These are phyloP conservation scores for Dionaea muscipula DNA, from an alignment of 179 eudicot species.

Conservation along the genomic window DNA sequence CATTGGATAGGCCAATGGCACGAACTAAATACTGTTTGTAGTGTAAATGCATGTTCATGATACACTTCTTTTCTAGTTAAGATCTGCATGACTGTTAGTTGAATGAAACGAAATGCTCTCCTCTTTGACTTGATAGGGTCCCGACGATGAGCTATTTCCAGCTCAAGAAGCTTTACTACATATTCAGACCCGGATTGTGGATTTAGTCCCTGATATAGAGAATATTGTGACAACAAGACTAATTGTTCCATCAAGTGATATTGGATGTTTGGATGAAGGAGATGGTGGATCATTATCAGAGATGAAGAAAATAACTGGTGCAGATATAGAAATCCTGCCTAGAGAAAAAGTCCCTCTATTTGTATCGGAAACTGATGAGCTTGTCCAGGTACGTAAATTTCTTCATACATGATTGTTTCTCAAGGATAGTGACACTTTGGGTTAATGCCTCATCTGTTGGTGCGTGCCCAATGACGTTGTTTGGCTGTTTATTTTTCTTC, in stretches of 20 bases:
- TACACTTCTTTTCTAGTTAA: background rate
- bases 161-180: constrained; percentile 98
- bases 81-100: background rate
- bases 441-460: no score
- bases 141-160: constrained; percentile 93
- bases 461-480: no score
- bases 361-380: constrained; percentile 44
- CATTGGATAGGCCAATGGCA: no score
- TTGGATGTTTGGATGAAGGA: constrained; percentile 52
- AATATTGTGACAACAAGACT: constrained; percentile 74
- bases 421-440: no score
- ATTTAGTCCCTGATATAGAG: constrained; percentile 71
- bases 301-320: constrained; percentile 61
- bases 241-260: constrained; percentile 57
- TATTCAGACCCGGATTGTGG: constrained; percentile 83
- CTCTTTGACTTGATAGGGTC: constrained; percentile 47
- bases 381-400: constrained; percentile 55
- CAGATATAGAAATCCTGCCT: constrained; percentile 59
- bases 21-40: no score
- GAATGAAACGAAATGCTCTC: constrained; percentile 14
- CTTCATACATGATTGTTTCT: background rate
- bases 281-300: constrained; percentile 51
- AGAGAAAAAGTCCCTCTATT: constrained; percentile 57
- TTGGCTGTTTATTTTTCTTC: no score
- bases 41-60: no score